Evolutionary conservation across 768 basidiomycete genomes (phyloP).

Genomic region (Hemileccinum rubropunctum): DNA sequence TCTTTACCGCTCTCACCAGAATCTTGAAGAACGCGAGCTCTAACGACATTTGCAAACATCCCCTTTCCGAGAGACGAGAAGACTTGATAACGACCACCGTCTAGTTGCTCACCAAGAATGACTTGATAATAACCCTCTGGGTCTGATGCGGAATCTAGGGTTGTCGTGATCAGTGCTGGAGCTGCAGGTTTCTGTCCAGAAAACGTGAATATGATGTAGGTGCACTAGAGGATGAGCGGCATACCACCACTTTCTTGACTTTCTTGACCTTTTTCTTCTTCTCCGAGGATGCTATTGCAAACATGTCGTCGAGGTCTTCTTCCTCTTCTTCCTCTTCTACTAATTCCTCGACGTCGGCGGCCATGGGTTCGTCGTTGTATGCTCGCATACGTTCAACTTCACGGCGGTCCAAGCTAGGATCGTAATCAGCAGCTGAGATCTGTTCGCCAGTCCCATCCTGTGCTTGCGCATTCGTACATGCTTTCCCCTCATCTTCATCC

Average conservation of each 20-base stretch:
- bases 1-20: constrained; percentile 57
- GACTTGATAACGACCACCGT: constrained; percentile 90
- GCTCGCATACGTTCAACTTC: constrained; percentile 80
- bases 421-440: constrained; percentile 91
- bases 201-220: constrained; percentile 4
- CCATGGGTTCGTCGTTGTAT: constrained; percentile 36
- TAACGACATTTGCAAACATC: constrained; percentile 97
- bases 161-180: constrained; percentile 70
- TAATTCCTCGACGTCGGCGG: constrained; percentile 44
- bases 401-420: constrained; percentile 76
- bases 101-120: constrained; percentile 91
- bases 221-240: constrained; percentile 16
- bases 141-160: constrained; percentile 88
- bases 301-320: constrained; percentile 95
- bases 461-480: constrained; percentile 43
- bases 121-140: constrained; percentile 94
- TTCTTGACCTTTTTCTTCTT: constrained; percentile 57
- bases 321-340: constrained; percentile 70
- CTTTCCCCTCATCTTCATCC: constrained; percentile 50
- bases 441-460: constrained; percentile 57
- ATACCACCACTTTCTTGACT: constrained; percentile 54
- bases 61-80: constrained; percentile 95
- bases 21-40: constrained; percentile 79
- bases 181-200: constrained; percentile 43
- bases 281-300: constrained; percentile 55